Conservation (phyloP, 1,284 basidiomycete genomes). For the Ustilago nuda region DNA sequence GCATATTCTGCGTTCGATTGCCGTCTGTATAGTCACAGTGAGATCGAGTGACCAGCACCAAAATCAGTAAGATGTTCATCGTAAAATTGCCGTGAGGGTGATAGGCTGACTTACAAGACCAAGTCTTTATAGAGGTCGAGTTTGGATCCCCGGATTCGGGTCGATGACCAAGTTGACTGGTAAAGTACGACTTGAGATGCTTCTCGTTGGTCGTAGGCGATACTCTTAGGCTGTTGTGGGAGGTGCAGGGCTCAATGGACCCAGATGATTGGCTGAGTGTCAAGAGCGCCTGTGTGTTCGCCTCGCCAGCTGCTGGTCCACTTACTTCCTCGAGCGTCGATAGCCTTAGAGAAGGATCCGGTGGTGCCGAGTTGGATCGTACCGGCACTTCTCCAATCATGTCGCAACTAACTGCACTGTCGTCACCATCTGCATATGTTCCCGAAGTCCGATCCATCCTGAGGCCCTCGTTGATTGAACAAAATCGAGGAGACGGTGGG, state of each 20-base stretch:
- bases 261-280: not conserved
- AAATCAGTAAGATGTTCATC: not conserved
- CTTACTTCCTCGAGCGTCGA: not conserved
- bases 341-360: not conserved
- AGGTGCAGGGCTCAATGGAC: slow-evolving; percentile 4
- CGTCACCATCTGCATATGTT: slow-evolving; percentile 1
- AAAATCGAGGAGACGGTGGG: not conserved
- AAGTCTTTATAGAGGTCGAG: not conserved
- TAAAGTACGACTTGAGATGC: not conserved
- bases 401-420: not conserved
- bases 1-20: slow-evolving; percentile 6
- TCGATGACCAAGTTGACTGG: not conserved
- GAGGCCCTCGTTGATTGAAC: not conserved
- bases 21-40: not conserved
- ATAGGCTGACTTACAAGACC: not conserved
- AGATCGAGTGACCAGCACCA: not conserved
- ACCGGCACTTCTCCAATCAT: slow-evolving; percentile 1
- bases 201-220: not conserved
- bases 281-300: not conserved
- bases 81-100: not conserved
- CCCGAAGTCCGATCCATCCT: slow-evolving; percentile 16
- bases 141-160: not conserved
- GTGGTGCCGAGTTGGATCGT: slow-evolving; percentile 20
- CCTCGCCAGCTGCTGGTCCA: not conserved
- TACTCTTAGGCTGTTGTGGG: not conserved